Percentiles rank a stretch among this genome's conserved stretches.
phyloP scores from a whole-genome alignment of 2,329 filamentous ascomycete species.

The Rutstroemia sp. region DNA sequence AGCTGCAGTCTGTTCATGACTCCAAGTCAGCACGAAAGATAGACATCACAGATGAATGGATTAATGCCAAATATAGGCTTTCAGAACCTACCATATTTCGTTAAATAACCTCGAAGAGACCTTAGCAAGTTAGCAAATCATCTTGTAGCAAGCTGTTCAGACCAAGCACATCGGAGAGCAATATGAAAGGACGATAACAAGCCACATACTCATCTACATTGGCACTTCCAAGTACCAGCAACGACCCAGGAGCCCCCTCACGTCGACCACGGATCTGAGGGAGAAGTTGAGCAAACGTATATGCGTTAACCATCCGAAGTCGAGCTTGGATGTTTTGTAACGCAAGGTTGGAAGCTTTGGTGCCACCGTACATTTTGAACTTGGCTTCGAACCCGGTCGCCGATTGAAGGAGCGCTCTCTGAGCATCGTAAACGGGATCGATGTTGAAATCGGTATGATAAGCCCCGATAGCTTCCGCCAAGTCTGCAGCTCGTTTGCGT shows the following conservation, averaged over 20 bases:
- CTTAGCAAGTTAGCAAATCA: not conserved
- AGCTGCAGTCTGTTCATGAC: conserved; percentile 46
- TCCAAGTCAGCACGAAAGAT: not conserved
- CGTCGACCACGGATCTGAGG: conserved; percentile 51
- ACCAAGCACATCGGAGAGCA: too few relatives aligned
- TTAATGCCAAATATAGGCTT: not conserved
- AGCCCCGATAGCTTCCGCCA: conserved; percentile 56
- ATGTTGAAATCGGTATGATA: conserved; percentile 64
- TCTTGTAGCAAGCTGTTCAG: too few relatives aligned
- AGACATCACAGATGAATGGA: too few relatives aligned
- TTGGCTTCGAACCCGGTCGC: conserved; percentile 53
- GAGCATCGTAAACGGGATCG: conserved; percentile 13
- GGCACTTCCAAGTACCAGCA: conserved; percentile 60
- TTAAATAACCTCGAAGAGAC: conserved; percentile 47
- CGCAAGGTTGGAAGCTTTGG: conserved; percentile 40
- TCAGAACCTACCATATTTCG: conserved; percentile 38
- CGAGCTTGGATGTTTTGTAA: conserved; percentile 60
- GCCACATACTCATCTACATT: conserved; percentile 50
- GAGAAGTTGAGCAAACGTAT: conserved; percentile 49
- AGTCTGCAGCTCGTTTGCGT: conserved; percentile 53
- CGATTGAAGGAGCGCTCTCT: conserved; percentile 42
- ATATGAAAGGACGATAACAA: too few relatives aligned
- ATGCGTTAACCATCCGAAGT: conserved; percentile 57
- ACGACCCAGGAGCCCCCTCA: conserved; percentile 38
- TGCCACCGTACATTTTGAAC: conserved; percentile 54